These are phyloP conservation scores for Elaeis oleifera DNA, from an alignment of 202 grass and related monocot genomes.

Conservation along the genomic window DNA sequence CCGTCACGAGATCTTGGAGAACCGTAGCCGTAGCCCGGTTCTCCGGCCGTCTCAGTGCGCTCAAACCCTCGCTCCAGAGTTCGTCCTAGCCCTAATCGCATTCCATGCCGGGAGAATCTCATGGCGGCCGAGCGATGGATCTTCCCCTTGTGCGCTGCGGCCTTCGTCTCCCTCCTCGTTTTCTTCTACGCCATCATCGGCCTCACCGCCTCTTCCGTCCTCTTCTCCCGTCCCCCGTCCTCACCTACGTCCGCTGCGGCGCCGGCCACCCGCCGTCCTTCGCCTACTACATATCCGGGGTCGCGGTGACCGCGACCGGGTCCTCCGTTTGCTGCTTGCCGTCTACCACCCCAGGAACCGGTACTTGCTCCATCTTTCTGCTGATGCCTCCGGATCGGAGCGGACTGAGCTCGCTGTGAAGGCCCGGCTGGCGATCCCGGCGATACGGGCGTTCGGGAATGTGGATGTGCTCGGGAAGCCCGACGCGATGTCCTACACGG, in stretches of 20 bases:
- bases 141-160: slow-evolving; percentile 57
- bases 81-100: too few relatives aligned
- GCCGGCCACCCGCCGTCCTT: slow-evolving; percentile 70
- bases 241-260: slow-evolving; percentile 60
- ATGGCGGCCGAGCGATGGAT: slow-evolving; percentile 76
- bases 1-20: background rate
- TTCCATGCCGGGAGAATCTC: slow-evolving; percentile 6
- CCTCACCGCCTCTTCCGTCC: slow-evolving; percentile 50
- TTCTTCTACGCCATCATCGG: slow-evolving; percentile 76
- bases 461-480: slow-evolving; percentile 81
- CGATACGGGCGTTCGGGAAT: slow-evolving; percentile 56
- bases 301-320: slow-evolving; percentile 34
- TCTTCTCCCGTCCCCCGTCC: slow-evolving; percentile 47
- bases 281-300: slow-evolving; percentile 62
- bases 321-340: slow-evolving; percentile 71
- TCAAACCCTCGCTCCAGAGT: too few relatives aligned
- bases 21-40: too few relatives aligned
- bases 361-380: slow-evolving; percentile 89
- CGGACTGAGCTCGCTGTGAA: slow-evolving; percentile 42
- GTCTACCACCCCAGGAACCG: slow-evolving; percentile 93
- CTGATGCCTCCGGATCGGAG: slow-evolving; percentile 58
- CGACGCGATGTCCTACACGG: slow-evolving; percentile 63
- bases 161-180: slow-evolving; percentile 70
- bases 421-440: slow-evolving; percentile 37
- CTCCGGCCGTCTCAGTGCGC: too few relatives aligned